Conservation (phyloP, 176 grass and related monocot species). For the Cocos nucifera region DNA sequence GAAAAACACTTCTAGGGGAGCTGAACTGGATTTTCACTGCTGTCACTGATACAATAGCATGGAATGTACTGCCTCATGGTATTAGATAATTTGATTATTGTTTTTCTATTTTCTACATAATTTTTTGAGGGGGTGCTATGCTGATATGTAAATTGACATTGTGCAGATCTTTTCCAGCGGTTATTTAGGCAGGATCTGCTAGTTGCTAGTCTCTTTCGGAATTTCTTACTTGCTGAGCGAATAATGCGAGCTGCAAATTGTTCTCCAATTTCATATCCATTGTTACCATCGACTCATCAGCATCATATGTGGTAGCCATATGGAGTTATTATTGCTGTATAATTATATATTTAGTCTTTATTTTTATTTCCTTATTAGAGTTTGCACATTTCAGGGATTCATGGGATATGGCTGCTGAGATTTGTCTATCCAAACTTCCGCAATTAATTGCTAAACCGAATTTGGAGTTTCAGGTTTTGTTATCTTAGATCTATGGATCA, state of each 20-base stretch:
- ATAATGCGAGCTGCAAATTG: slow-evolving; percentile 97
- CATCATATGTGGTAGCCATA: slow-evolving; percentile 93
- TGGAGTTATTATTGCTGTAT: background rate
- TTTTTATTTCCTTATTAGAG: slow-evolving; percentile 10
- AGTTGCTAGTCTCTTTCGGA: slow-evolving; percentile 96
- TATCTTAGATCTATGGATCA: too few relatives aligned
- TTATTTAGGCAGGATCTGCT: slow-evolving; percentile 95
- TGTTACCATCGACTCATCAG: slow-evolving; percentile 81
- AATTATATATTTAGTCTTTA: too few relatives aligned
- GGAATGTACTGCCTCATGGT: slow-evolving; percentile 99
- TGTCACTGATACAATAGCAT: slow-evolving; percentile 93
- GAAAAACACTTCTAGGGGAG: slow-evolving; percentile 93
- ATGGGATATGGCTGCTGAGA: slow-evolving; percentile 99
- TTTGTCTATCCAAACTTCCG: slow-evolving; percentile 93
- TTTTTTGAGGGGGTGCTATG: too few relatives aligned
- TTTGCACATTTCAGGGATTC: slow-evolving; percentile 63
- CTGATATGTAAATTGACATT: slow-evolving; percentile 28
- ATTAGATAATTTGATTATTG: slow-evolving; percentile 10
- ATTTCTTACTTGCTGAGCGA: slow-evolving; percentile 96
- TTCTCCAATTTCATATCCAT: slow-evolving; percentile 75
- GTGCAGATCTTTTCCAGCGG: slow-evolving; percentile 89
- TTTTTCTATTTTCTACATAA: background rate
- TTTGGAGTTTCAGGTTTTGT: slow-evolving; percentile 81
- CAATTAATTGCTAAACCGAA: slow-evolving; percentile 64
- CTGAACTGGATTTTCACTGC: slow-evolving; percentile 99